Conservation (phyloP, 352 stramenopile genomes). For the Globisporangium heterothallicum region DNA sequence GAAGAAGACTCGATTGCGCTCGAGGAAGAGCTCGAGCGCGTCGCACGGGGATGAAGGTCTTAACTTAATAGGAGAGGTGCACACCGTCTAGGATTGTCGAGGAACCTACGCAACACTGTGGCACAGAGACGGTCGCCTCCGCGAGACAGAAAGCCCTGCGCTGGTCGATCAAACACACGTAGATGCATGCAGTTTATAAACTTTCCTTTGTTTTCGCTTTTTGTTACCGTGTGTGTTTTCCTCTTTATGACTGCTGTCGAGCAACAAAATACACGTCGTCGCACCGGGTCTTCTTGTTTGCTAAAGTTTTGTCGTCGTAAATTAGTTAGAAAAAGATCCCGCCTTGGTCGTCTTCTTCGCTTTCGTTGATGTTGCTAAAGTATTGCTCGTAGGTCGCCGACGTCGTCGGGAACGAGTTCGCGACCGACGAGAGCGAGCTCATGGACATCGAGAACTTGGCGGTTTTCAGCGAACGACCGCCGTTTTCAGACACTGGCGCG, state of each 20-base stretch:
- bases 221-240: no score
- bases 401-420: slow-evolving; percentile 49
- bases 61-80: neutral
- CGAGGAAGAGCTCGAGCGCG: slow-evolving; percentile 30
- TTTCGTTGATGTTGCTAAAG: slow-evolving; percentile 84
- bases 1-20: slow-evolving; percentile 24
- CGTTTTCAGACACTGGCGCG: slow-evolving; percentile 22
- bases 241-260: no score
- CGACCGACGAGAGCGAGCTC: slow-evolving; percentile 66
- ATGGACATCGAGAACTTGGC: slow-evolving; percentile 80
- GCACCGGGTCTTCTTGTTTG: neutral
- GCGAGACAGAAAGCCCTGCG: no score
- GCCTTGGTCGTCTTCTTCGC: slow-evolving; percentile 74
- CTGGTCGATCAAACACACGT: no score
- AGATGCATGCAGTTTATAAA: no score
- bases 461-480: slow-evolving; percentile 25
- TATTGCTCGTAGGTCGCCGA: slow-evolving; percentile 86
- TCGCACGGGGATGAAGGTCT: slow-evolving; percentile 7
- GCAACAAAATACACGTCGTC: no score
- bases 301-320: slow-evolving; percentile 11
- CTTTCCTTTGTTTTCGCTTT: no score
- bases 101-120: no score
- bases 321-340: slow-evolving; percentile 84
- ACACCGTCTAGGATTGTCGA: no score
- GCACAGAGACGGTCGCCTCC: no score